Conservation (phyloP, 306 rosid species). For the Quercus agrifolia region DNA sequence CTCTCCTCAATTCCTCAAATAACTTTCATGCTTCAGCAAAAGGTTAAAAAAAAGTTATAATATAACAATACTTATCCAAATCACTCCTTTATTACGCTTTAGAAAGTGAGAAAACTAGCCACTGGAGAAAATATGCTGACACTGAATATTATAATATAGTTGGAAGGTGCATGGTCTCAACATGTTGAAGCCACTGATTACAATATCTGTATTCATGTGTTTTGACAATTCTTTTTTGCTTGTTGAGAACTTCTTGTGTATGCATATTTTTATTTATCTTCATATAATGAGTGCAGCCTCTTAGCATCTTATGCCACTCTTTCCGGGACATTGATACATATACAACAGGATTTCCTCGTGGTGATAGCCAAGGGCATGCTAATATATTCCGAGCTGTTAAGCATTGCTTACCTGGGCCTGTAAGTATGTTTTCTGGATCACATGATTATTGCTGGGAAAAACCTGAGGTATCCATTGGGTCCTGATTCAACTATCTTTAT, state of each 20-base stretch:
- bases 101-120: background rate
- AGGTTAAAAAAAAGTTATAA: too few relatives aligned
- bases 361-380: conserved; percentile 87
- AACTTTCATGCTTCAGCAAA: too few relatives aligned
- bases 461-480: background rate
- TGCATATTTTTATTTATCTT: background rate
- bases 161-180: background rate
- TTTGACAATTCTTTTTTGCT: conserved; percentile 9
- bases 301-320: conserved; percentile 89
- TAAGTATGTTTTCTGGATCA: conserved; percentile 49
- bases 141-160: background rate
- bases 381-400: conserved; percentile 75
- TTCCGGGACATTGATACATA: conserved; percentile 82
- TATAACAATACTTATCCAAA: too few relatives aligned
- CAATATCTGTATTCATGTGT: background rate
- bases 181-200: background rate
- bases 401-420: conserved; percentile 95
- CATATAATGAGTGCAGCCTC: conserved; percentile 57
- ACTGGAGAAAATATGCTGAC: background rate
- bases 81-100: conserved; percentile 9
- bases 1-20: too few relatives aligned
- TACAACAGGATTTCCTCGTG: conserved; percentile 84
- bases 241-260: background rate
- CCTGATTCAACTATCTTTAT: background rate
- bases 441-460: background rate